Base-by-base conservation (phyloP, 495 filamentous ascomycete species). In the Niebla homalea region DNA sequence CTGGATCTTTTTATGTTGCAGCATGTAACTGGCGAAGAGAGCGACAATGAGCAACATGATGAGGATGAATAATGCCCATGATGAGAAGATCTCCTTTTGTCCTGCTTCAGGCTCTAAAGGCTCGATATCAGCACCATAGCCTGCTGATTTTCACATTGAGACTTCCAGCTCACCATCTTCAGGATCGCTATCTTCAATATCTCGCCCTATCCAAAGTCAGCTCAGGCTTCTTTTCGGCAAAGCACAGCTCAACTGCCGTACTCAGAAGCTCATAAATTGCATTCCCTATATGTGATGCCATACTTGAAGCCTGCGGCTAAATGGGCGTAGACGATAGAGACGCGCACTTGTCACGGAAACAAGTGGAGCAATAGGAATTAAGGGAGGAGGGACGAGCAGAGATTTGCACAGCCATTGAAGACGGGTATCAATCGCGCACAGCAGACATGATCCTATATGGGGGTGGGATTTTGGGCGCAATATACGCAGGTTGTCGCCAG, bases 61-160 rank as follows among this genome's bases (percentile, higher is more conserved):
- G 57, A 94, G 78, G 60, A 98, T 97, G 64, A 95, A 94, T 47
- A 98, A 78, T 20, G 90, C 89, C 87, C 89, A 94, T 72, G 92
- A 94, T 60, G 89, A 83, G 60, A 84, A 85, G 41, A 94, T 84
- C 71, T 97, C 92, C 71, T 90, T 85, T 65, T 93, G 70, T 16
- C 78, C 80, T 20, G 81, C 72, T 44, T 81, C 80, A 43, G 78
- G 74, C 41, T 71, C 73, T 71, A 58, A 46, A 62, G 22, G 36
- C 32, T 20, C 20, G 6, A 1, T 19, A 42, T 58, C 46, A 56
- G 51, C 44, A 37, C 32, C 10, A 44, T 29, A 48, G 36, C 40
- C 42, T 29, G 41, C 48, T 38, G 7, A 32, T 2, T 21, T 18
- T 8, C 23, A 35, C 5, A 5, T 32, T 32, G 41, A 36, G 23